phyloP scores from a whole-genome alignment of 352 stramenopile genomes.

The Pythium vanterpoolii region DNA sequence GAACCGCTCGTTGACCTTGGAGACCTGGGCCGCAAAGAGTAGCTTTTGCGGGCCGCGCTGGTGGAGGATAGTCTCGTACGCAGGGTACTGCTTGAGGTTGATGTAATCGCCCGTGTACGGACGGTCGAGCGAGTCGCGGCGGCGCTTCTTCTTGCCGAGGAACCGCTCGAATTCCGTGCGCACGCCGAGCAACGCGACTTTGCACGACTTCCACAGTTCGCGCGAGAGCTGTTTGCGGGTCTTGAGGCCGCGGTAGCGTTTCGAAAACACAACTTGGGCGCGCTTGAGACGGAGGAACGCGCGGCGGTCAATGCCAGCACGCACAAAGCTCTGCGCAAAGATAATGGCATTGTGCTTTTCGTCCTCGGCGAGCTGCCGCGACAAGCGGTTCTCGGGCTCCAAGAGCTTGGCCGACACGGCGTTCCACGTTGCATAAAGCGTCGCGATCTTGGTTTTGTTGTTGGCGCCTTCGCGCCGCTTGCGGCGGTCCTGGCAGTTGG shows the following conservation, averaged over 20 bases:
- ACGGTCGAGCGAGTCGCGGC: constrained; percentile 73
- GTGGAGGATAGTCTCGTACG: constrained; percentile 62
- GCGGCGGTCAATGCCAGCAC: constrained; percentile 42
- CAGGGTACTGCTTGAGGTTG: constrained; percentile 62
- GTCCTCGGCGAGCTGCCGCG: constrained; percentile 41
- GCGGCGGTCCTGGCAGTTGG: constrained; percentile 67
- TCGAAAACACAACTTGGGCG: constrained; percentile 74
- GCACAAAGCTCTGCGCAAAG: constrained; percentile 76
- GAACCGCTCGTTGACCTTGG: constrained; percentile 85
- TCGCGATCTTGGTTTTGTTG: constrained; percentile 48
- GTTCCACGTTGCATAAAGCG: constrained; percentile 66
- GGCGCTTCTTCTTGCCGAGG: constrained; percentile 82
- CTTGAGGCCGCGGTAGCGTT: constrained; percentile 70
- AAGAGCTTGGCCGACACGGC: constrained; percentile 49
- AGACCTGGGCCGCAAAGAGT: constrained; percentile 62
- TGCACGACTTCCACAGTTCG: constrained; percentile 69
- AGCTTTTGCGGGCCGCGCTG: constrained; percentile 57
- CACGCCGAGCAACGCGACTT: constrained; percentile 68
- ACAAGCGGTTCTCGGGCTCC: constrained; percentile 41
- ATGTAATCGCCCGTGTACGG: constrained; percentile 80
- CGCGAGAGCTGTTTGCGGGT: constrained; percentile 67
- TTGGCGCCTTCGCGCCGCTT: constrained; percentile 54
- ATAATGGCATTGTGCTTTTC: constrained; percentile 68
- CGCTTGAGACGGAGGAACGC: constrained; percentile 52
- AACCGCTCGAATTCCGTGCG: constrained; percentile 84